Evolutionary conservation across 2,329 filamentous ascomycete species (phyloP).

Genomic region (Diaporthe capsici): DNA sequence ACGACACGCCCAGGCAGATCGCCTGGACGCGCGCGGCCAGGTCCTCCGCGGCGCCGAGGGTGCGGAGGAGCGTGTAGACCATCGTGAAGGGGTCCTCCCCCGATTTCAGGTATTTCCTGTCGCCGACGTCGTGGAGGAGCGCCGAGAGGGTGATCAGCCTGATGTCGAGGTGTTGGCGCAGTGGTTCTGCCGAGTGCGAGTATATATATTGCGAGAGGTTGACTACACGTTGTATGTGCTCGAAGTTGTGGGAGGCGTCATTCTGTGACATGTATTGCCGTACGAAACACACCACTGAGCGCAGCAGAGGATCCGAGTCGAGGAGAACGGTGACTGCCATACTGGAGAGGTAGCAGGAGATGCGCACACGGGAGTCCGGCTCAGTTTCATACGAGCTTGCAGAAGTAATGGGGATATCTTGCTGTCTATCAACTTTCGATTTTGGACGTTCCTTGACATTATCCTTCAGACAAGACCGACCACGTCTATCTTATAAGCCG

Average conservation of each 20-base stretch:
- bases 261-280: conserved; percentile 81
- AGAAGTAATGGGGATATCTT: neutral
- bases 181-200: conserved; percentile 43
- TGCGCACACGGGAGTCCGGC: neutral
- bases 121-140: conserved; percentile 89
- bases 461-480: neutral
- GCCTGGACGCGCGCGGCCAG: conserved; percentile 78
- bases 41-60: conserved; percentile 66
- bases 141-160: conserved; percentile 77
- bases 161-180: conserved; percentile 56
- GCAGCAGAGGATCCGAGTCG: conserved; percentile 63
- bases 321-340: conserved; percentile 45
- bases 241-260: conserved; percentile 90
- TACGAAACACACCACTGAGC: conserved; percentile 73
- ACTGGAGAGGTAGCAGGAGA: conserved; percentile 13
- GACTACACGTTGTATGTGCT: conserved; percentile 85
- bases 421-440: neutral
- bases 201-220: conserved; percentile 79
- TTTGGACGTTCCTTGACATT: neutral
- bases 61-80: conserved; percentile 68
- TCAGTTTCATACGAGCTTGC: neutral
- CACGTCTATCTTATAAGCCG: conserved; percentile 32
- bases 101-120: conserved; percentile 81
- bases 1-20: conserved; percentile 84
- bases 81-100: conserved; percentile 70